phyloP scores from a whole-genome alignment of 2,329 filamentous ascomycete genomes.

The Neonectria faginata region DNA sequence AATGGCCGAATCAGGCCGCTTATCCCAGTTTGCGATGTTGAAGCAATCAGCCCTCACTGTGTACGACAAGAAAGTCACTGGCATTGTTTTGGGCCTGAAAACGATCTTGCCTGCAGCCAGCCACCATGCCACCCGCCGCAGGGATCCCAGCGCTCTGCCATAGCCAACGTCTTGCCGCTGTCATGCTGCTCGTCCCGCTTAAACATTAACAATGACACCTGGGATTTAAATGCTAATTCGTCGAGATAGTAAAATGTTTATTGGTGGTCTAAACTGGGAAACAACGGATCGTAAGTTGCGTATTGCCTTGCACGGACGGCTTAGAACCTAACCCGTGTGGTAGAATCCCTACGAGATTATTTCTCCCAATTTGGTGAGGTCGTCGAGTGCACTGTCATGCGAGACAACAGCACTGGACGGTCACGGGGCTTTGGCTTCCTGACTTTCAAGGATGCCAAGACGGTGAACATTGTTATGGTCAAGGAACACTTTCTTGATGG shows the following conservation, averaged over 20 bases:
- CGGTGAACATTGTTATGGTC: constrained; percentile 99
- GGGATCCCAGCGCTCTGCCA: constrained; percentile 31
- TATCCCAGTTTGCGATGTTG: constrained; percentile 24
- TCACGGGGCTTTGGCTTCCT: constrained; percentile 97
- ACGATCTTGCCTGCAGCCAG: constrained; percentile 35
- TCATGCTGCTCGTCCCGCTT: constrained; percentile 24
- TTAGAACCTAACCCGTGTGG: constrained; percentile 27
- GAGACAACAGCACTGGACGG: constrained; percentile 91
- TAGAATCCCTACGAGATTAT: constrained; percentile 96
- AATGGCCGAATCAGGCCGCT: not conserved
- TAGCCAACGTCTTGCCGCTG: constrained; percentile 21
- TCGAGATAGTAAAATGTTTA: constrained; percentile 93
- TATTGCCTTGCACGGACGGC: not conserved
- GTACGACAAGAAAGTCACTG: constrained; percentile 1
- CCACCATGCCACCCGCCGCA: constrained; percentile 36
- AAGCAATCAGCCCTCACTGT: constrained; percentile 10
- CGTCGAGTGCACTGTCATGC: constrained; percentile 98
- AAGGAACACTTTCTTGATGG: constrained; percentile 98
- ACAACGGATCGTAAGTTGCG: constrained; percentile 89
- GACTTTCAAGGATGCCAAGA: constrained; percentile 97
- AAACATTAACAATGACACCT: constrained; percentile 16
- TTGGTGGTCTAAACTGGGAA: constrained; percentile 98
- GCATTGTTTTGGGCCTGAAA: constrained; percentile 17
- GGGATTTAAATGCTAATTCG: constrained; percentile 34
- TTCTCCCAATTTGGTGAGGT: constrained; percentile 99